Conservation (phyloP, 2,329 filamentous ascomycete species). For the Cladosporium oxysporum region DNA sequence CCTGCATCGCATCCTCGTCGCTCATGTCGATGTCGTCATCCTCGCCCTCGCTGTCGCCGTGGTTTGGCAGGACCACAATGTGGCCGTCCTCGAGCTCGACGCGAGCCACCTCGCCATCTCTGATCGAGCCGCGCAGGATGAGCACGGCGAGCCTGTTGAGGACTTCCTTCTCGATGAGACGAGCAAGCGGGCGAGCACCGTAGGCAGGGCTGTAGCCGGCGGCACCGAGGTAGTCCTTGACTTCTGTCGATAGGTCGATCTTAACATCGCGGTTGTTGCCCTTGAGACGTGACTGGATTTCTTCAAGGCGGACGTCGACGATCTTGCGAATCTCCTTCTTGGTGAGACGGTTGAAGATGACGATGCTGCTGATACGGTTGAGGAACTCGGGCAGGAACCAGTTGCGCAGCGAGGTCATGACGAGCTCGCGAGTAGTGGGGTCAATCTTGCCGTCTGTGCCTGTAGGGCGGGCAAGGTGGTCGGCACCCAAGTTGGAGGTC, state of each 20-base stretch:
- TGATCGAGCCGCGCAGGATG: constrained; percentile 80
- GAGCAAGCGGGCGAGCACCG: constrained; percentile 81
- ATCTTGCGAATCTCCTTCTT: constrained; percentile 90
- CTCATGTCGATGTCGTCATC: constrained; percentile 64
- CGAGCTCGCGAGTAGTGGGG: constrained; percentile 78
- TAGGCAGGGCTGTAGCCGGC: constrained; percentile 95
- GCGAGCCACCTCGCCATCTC: constrained; percentile 79
- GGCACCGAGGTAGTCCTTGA: constrained; percentile 88
- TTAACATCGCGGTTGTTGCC: constrained; percentile 80
- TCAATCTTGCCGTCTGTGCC: constrained; percentile 84
- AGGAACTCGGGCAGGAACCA: constrained; percentile 99
- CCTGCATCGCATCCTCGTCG: constrained; percentile 73
- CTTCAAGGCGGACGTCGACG: constrained; percentile 81
- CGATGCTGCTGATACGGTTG: constrained; percentile 92
- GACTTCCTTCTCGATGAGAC: constrained; percentile 96
- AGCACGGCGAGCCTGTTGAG: constrained; percentile 90
- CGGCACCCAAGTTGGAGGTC: constrained; percentile 96
- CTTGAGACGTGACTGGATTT: constrained; percentile 89
- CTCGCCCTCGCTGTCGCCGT: constrained; percentile 62
- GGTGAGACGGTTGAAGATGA: constrained; percentile 98
- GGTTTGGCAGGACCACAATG: constrained; percentile 81
- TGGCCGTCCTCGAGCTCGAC: constrained; percentile 79
- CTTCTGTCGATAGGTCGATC: constrained; percentile 81
- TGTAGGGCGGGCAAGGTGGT: constrained; percentile 81
- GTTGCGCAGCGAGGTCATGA: constrained; percentile 86